Percentiles rank a stretch among this genome's conserved stretches.
These are phyloP conservation scores for Quercus lobata DNA, from an alignment of 331 rosid genomes.

Conservation along the genomic window DNA sequence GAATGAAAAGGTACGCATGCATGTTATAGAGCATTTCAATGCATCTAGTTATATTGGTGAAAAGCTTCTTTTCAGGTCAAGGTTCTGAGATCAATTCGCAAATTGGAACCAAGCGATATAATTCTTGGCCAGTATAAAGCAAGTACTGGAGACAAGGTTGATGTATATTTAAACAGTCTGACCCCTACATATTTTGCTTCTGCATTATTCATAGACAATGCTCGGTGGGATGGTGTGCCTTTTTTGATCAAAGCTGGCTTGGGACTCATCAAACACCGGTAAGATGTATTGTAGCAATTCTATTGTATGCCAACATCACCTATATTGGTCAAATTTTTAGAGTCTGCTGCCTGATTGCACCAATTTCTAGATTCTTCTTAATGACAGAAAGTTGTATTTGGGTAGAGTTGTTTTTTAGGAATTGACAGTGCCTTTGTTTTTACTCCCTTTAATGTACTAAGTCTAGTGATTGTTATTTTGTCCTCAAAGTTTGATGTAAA, in stretches of 20 bases:
- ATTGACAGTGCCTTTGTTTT: not conserved
- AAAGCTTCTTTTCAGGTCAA: slow-evolving; percentile 67
- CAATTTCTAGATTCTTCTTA: not conserved
- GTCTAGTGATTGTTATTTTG: not conserved
- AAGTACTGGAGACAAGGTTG: slow-evolving; percentile 44
- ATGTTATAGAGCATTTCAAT: not conserved
- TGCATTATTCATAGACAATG: slow-evolving; percentile 80
- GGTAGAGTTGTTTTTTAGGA: not conserved
- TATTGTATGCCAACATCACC: not conserved
- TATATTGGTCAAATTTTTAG: not conserved
- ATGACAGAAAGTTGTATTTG: not conserved
- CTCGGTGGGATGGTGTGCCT: slow-evolving; percentile 99
- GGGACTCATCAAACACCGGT: slow-evolving; percentile 94
- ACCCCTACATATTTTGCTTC: slow-evolving; percentile 90
- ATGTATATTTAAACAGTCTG: slow-evolving; percentile 43
- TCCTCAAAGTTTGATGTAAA: not conserved
- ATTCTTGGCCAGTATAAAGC: slow-evolving; percentile 89
- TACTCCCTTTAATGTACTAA: not conserved
- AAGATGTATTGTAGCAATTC: slow-evolving; percentile 6
- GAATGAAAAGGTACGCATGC: slow-evolving; percentile 73
- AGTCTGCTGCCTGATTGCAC: not conserved
- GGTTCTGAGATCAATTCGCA: slow-evolving; percentile 76
- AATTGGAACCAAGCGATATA: slow-evolving; percentile 70
- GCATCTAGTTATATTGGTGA: slow-evolving; percentile 16
- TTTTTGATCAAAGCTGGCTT: slow-evolving; percentile 83